Base-by-base conservation (phyloP, 2,329 filamentous ascomycete species). In the Cercospora beticola region DNA sequence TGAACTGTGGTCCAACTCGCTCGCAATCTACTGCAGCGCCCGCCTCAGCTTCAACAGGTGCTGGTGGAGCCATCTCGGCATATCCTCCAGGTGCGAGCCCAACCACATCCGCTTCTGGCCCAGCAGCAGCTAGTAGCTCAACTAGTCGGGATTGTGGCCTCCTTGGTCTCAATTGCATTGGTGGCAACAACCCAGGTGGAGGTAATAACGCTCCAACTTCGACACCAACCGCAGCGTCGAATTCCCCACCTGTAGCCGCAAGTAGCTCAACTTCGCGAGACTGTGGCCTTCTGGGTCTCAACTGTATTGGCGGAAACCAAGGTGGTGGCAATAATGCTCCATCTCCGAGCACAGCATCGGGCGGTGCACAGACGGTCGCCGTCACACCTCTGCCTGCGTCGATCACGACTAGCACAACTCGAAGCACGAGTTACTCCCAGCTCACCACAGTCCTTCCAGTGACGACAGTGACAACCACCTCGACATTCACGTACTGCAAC, bases 401-500 rank as follows among this genome's bases (percentile, higher is more conserved):
- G 21, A 49, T 69, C 30, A 28, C 12, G 7, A 69, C 68, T 10
- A 40, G 59, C 46, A 64, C 67, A 10, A 71, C 66, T 9, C 46
- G 46, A 9, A 68, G 62, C 1, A 68, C 62, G 65, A 62, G 60
- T 26, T 36, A 63, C n/a, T 52, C 66, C n/a, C 31, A 61, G 49
- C 49, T 67, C 62, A 71, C 70, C 1, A 62, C 63, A 4, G 66
- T 68, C 3, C 59, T 75, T 4, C 69, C 72, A 5, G 67, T 72
- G n/a, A 74, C 72, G 8, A 76, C 72, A 0, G 52, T 75, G 5
- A 62, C 56, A 21, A 73, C 72, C 1, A 74, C 72, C 1, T 73
- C 71, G 26, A 76, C 72, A 0, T 65, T 76, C 10, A 73, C 74
- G 10, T 74, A 71, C 58, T 76, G 74, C 62, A 69, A 62, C 30